A percentile compares a stretch with the other conserved stretches of the same genome.
phyloP scores from a whole-genome alignment of 208 protist genomes.

The Wallacemonas collosoma region DNA sequence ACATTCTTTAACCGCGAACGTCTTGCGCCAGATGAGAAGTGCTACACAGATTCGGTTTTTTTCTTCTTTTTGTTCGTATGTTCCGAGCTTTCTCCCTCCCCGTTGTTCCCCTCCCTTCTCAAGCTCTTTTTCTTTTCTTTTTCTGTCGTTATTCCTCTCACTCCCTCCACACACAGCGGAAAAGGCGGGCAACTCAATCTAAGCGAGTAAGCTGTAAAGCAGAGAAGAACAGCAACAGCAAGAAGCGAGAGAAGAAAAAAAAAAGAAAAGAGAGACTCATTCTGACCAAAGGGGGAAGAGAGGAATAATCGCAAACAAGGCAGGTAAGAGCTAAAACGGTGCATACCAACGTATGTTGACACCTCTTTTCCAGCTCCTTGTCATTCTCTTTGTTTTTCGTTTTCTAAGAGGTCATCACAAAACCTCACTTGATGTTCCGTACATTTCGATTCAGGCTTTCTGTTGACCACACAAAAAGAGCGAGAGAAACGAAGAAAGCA shows the following conservation, averaged over 20 bases:
- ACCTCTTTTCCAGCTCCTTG: constrained; percentile 21
- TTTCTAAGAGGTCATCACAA: not conserved
- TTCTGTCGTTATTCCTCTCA: too few species aligned
- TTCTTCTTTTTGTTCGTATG: too few species aligned
- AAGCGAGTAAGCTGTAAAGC: not conserved
- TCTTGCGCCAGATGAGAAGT: too few species aligned
- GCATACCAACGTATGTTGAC: constrained; percentile 17
- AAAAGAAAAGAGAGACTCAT: not conserved
- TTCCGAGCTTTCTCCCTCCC: too few species aligned
- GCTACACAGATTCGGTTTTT: too few species aligned
- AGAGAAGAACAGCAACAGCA: too few species aligned
- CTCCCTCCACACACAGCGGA: too few species aligned
- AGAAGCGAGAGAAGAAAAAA: not conserved
- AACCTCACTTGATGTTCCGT: too few species aligned
- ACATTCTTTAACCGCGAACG: too few species aligned
- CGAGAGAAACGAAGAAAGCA: too few species aligned
- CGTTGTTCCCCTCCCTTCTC: too few species aligned
- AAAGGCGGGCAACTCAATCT: not conserved
- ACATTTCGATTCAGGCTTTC: not conserved
- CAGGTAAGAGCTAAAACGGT: constrained; percentile 20
- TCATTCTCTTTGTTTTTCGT: constrained; percentile 19
- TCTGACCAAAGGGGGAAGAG: not conserved
- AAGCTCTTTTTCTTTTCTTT: too few species aligned
- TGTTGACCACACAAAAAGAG: not conserved
- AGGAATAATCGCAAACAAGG: constrained; percentile 10